These are phyloP conservation scores for Tuber umbilicatum DNA, from an alignment of 495 filamentous ascomycete genomes.

Conservation along the genomic window DNA sequence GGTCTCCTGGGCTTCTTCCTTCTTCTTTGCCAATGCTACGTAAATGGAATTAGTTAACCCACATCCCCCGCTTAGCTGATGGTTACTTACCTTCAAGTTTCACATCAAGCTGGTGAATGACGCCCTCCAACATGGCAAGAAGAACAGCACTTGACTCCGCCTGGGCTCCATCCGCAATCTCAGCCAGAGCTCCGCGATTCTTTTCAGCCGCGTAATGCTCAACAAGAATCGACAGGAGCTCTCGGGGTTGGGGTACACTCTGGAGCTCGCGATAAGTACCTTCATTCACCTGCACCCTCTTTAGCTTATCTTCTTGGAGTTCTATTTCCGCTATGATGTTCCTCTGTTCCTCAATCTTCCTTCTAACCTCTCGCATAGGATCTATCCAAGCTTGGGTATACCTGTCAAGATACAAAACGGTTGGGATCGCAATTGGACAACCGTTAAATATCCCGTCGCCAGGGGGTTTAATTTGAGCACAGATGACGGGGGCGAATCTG, in stretches of 20 bases:
- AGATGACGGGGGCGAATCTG: constrained; percentile 62
- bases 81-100: constrained; percentile 31
- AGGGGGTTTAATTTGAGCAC: constrained; percentile 52
- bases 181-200: not conserved
- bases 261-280: not conserved
- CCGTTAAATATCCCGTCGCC: constrained; percentile 48
- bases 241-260: not conserved
- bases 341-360: constrained; percentile 44
- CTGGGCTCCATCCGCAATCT: not conserved
- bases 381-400: constrained; percentile 60
- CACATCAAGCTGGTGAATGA: constrained; percentile 35
- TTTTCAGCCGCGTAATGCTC: not conserved
- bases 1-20: constrained; percentile 30
- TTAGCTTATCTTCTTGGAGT: constrained; percentile 33
- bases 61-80: not conserved
- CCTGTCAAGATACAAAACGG: constrained; percentile 68
- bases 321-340: constrained; percentile 33
- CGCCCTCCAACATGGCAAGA: constrained; percentile 25
- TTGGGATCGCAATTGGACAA: constrained; percentile 56
- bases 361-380: constrained; percentile 50
- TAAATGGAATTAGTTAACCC: not conserved
- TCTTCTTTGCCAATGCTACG: constrained; percentile 8
- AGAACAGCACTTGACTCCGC: not conserved
- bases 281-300: constrained; percentile 26
- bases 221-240: not conserved